phyloP scores from a whole-genome alignment of 148 eudicot species.

The Chenopodium suecicum region DNA sequence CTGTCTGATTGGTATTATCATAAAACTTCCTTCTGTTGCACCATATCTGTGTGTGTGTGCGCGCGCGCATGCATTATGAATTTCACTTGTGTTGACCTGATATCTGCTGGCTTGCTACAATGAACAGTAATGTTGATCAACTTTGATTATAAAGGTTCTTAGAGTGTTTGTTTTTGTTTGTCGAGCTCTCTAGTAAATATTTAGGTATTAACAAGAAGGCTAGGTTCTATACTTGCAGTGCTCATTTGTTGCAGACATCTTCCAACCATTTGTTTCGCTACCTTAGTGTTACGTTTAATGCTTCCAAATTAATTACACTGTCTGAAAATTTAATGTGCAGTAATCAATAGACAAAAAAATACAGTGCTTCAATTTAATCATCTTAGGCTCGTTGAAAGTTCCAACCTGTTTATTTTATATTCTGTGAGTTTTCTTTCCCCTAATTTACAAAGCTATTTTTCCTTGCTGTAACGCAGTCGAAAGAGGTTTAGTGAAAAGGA shows the following conservation, averaged over 20 bases:
- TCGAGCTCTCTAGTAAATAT: constrained; percentile 5
- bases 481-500: constrained; percentile 48
- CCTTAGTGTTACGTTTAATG: no score
- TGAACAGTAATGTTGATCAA: background rate
- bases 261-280: background rate
- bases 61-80: background rate
- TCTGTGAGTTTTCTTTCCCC: background rate
- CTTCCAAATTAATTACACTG: no score
- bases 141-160: background rate
- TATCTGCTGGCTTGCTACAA: background rate
- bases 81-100: background rate
- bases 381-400: background rate
- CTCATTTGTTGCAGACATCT: background rate
- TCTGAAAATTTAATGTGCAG: no score
- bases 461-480: constrained; percentile 33
- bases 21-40: background rate
- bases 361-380: background rate
- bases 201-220: background rate
- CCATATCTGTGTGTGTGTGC: background rate
- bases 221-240: background rate
- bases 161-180: background rate
- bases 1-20: no score
- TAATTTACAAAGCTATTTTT: constrained; percentile 11
- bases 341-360: no score
- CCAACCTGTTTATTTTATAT: background rate